A percentile compares a stretch with the other conserved stretches of the same genome.
Evolutionary conservation across 805 yeast species (phyloP).

Genomic region (Sungouiozyma ichnusensis): DNA sequence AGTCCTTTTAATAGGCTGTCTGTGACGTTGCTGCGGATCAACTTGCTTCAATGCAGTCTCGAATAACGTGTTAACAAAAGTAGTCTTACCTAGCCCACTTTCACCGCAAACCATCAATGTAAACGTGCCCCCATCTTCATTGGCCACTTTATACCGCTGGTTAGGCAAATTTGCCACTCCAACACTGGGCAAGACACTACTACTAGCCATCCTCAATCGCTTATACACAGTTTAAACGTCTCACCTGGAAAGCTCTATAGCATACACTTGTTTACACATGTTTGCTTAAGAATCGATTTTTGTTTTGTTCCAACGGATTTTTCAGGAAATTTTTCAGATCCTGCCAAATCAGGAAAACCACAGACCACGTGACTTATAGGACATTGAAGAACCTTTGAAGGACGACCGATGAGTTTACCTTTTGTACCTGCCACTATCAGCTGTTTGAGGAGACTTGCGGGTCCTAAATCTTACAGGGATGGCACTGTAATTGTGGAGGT

Average conservation of each 20-base stretch:
- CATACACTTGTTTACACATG: not conserved
- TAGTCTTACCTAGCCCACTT: constrained; percentile 86
- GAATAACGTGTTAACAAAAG: constrained; percentile 77
- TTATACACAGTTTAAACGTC: not conserved
- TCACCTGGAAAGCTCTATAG: not conserved
- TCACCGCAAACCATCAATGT: constrained; percentile 86
- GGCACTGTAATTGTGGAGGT: too few species aligned
- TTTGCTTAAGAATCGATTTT: not conserved
- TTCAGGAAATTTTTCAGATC: too few species aligned
- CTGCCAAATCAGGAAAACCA: too few species aligned
- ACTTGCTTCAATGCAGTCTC: constrained; percentile 55
- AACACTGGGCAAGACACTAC: constrained; percentile 31
- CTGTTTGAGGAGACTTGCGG: too few species aligned
- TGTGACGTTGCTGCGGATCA: constrained; percentile 35
- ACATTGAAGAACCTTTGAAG: too few species aligned
- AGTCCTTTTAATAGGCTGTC: constrained; percentile 48
- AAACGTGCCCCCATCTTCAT: constrained; percentile 65
- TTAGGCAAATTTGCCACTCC: constrained; percentile 68
- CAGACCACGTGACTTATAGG: too few species aligned
- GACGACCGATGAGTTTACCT: too few species aligned
- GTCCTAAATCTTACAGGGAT: too few species aligned
- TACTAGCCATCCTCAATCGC: not conserved
- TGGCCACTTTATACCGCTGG: constrained; percentile 67
- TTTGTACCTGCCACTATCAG: too few species aligned
- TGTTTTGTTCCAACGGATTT: too few species aligned